Conservation (phyloP, 768 basidiomycete genomes). For the Nidularia pulvinata region DNA sequence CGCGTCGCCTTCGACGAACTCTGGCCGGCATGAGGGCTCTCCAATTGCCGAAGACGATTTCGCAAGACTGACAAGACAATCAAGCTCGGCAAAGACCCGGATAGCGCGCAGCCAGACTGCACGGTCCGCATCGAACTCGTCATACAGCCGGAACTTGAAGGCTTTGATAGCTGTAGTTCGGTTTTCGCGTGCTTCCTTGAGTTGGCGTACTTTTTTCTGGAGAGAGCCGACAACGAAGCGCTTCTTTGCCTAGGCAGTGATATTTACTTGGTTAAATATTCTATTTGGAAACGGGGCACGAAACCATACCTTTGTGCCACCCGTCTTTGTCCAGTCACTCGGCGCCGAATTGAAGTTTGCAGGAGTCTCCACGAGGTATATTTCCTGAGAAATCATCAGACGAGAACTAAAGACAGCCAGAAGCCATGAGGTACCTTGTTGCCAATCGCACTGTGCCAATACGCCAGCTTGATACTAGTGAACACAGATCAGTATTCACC, state of each 20-base stretch:
- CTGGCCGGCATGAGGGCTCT: slow-evolving; percentile 92
- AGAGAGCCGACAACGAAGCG: slow-evolving; percentile 83
- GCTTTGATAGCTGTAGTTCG: slow-evolving; percentile 77
- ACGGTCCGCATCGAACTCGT: slow-evolving; percentile 82
- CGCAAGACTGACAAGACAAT: slow-evolving; percentile 91
- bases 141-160: slow-evolving; percentile 79
- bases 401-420: not conserved
- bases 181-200: slow-evolving; percentile 95
- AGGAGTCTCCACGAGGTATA: slow-evolving; percentile 83
- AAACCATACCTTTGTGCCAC: slow-evolving; percentile 80
- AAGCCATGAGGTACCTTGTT: slow-evolving; percentile 60
- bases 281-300: too few species aligned
- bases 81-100: slow-evolving; percentile 90
- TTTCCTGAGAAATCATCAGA: slow-evolving; percentile 54
- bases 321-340: slow-evolving; percentile 78
- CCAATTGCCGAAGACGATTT: slow-evolving; percentile 89
- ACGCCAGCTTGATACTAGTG: slow-evolving; percentile 29
- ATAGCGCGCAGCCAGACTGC: slow-evolving; percentile 82
- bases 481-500: slow-evolving; percentile 3
- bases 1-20: slow-evolving; percentile 77
- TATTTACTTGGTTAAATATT: too few species aligned
- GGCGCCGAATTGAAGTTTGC: slow-evolving; percentile 61
- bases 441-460: slow-evolving; percentile 66
- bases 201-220: slow-evolving; percentile 67
- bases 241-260: slow-evolving; percentile 52